These are phyloP conservation scores for Coprinellus micaceus DNA, from an alignment of 768 basidiomycete species.

Conservation along the genomic window DNA sequence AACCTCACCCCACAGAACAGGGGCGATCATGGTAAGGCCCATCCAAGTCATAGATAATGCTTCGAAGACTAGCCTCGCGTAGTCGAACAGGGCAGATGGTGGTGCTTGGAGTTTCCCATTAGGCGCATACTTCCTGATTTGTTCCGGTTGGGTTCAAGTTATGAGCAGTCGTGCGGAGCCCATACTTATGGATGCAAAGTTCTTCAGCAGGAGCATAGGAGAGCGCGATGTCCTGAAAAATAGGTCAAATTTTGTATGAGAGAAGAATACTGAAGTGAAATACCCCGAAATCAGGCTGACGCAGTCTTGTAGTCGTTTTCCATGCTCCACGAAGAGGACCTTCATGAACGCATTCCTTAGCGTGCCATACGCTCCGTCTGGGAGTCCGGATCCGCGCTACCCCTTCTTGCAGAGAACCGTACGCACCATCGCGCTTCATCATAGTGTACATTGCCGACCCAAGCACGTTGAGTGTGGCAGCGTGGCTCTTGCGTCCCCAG, in stretches of 20 bases:
- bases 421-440: slow-evolving; percentile 87
- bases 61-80: background rate
- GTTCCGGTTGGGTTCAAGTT: background rate
- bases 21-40: background rate
- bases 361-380: background rate
- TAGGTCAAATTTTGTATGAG: background rate
- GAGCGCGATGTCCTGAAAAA: background rate
- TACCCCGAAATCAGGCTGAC: background rate
- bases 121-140: background rate
- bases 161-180: background rate
- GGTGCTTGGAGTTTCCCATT: background rate
- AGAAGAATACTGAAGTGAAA: background rate
- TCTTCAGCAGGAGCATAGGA: background rate
- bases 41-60: background rate
- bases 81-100: background rate
- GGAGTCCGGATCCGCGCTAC: background rate
- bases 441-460: slow-evolving; percentile 91
- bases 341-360: background rate
- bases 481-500: slow-evolving; percentile 79
- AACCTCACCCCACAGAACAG: background rate
- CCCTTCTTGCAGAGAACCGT: background rate
- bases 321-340: background rate
- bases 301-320: background rate
- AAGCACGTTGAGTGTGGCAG: slow-evolving; percentile 87
- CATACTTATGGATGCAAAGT: background rate